Conservation (phyloP, 2,329 filamentous ascomycete genomes). For the Botrytis cinerea region DNA sequence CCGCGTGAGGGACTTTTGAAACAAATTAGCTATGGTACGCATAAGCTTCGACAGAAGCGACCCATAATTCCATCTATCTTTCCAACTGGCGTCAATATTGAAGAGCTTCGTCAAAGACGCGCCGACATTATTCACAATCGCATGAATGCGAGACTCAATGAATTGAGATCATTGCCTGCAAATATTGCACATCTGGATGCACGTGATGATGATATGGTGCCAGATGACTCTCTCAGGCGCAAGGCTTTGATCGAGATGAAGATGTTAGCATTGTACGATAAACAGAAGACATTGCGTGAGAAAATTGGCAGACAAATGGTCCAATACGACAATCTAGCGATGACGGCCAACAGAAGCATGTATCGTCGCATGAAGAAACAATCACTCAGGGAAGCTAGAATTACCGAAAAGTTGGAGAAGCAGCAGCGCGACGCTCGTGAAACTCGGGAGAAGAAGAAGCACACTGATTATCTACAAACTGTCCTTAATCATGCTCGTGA, state of each 20-base stretch:
- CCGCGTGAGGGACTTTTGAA: slow-evolving; percentile 56
- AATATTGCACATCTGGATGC: slow-evolving; percentile 88
- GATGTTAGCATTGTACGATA: slow-evolving; percentile 81
- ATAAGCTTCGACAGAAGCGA: slow-evolving; percentile 73
- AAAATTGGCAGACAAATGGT: slow-evolving; percentile 90
- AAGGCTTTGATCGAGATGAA: slow-evolving; percentile 96
- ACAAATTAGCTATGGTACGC: slow-evolving; percentile 76
- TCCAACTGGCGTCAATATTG: slow-evolving; percentile 84
- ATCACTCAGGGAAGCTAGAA: slow-evolving; percentile 88
- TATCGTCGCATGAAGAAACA: slow-evolving; percentile 98
- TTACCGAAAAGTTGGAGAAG: slow-evolving; percentile 98
- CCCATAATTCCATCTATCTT: slow-evolving; percentile 84
- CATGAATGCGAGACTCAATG: slow-evolving; percentile 79
- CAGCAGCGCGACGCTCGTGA: slow-evolving; percentile 96
- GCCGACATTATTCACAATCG: slow-evolving; percentile 89
- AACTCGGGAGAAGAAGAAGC: slow-evolving; percentile 96
- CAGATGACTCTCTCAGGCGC: slow-evolving; percentile 81
- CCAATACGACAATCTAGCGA: slow-evolving; percentile 91
- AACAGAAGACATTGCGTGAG: slow-evolving; percentile 83
- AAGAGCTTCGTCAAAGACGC: slow-evolving; percentile 80
- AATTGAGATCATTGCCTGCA: slow-evolving; percentile 80
- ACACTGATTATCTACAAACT: slow-evolving; percentile 85
- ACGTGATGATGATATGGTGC: slow-evolving; percentile 64
- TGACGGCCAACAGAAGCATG: slow-evolving; percentile 89
- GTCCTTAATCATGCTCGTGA: slow-evolving; percentile 82